Percentiles rank a stretch among this genome's conserved stretches.
These are phyloP conservation scores for Agaricus sinodeliciosus DNA, from an alignment of 768 basidiomycete species.

Conservation along the genomic window DNA sequence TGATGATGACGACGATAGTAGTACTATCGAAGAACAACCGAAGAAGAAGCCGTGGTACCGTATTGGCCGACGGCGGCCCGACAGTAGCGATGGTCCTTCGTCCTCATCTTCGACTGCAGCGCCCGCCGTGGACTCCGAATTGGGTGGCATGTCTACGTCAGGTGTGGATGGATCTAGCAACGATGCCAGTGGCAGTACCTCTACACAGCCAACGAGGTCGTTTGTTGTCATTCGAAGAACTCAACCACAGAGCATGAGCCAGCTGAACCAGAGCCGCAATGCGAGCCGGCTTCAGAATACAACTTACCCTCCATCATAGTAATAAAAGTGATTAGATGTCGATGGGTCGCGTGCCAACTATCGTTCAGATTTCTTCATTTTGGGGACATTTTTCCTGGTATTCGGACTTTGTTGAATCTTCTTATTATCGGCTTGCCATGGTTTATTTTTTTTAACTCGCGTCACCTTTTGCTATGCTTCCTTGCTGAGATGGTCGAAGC, in stretches of 20 bases:
- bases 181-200: conserved; percentile 8
- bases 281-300: conserved; percentile 1
- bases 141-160: conserved; percentile 23
- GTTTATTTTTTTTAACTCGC: no score
- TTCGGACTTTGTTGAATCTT: background rate
- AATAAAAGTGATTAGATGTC: background rate
- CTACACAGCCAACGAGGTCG: conserved; percentile 37
- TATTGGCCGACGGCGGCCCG: conserved; percentile 49
- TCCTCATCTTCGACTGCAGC: conserved; percentile 13
- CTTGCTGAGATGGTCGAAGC: background rate
- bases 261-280: conserved; percentile 24
- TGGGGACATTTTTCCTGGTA: background rate
- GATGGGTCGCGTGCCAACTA: no score
- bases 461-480: background rate
- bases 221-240: conserved; percentile 70
- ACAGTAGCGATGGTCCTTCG: conserved; percentile 45
- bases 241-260: conserved; percentile 27
- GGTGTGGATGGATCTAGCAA: conserved; percentile 9
- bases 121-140: conserved; percentile 27
- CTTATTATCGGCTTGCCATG: no score
- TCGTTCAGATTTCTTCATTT: no score
- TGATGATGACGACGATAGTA: conserved; percentile 21
- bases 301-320: background rate
- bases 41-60: conserved; percentile 69
- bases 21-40: conserved; percentile 33